Base-by-base conservation (phyloP, 2,329 filamentous ascomycete genomes). In the Laburnicola sp. region DNA sequence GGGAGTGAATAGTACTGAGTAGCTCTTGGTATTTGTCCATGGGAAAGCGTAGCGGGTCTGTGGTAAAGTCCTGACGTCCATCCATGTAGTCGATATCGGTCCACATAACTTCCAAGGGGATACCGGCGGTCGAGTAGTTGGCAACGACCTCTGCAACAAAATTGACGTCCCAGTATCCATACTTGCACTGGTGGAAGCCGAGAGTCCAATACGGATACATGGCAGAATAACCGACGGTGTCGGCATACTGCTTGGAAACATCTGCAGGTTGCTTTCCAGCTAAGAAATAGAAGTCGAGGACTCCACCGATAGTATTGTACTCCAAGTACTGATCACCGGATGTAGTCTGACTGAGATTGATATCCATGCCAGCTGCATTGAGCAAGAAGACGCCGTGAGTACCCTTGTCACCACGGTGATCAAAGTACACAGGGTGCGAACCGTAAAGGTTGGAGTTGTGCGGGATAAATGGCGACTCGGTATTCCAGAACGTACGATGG, bases 251-350 rank as follows among this genome's bases (percentile, higher is more conserved):
- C 40, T 72, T 66, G 7, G 76, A 72, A 3, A 78, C 79, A 10
- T 77, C 72, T 11, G 73, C 74, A 0, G 78, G 79, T 3, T 69
- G 63, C 3, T 77, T 77, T 6, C 79, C 79, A 21, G 77, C 70
- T 11, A 81, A 53, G 64, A 81, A 81, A 64, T 80, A 81, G n/a
- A 81, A 67, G 69, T 92, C 89, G 2, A 93, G 66, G n/a, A 91
- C 80, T n/a, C 89, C 89, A 9, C 89, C 89, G 0, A 92, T 76
- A 1, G 84, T 82, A 66, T 91, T 90, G 74, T 91, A 93, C 69
- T 92, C 87, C 5, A 94, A 80, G 52, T 85, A 89, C 64, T 91
- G 85, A 5, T 81, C 79, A 16, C 79, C 75, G n/a, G n/a, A n/a
- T n/a, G n/a, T n/a, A 1, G 81, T 82, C 56, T 84, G 81, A 66